Conservation (phyloP, 371 early-diverging fungal genomes). For the Mortierella sp. region DNA sequence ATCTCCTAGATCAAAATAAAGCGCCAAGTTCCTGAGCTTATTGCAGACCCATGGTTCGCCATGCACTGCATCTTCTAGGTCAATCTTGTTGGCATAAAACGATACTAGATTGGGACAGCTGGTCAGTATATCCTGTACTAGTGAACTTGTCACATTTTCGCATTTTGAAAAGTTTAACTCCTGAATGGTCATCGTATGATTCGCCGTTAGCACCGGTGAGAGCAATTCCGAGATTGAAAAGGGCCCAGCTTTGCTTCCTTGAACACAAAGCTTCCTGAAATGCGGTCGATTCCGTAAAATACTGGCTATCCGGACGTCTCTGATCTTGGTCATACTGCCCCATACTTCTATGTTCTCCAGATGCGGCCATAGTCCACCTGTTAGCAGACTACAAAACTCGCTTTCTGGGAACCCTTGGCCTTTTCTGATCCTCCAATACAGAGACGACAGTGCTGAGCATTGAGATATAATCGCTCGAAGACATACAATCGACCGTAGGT, state of each 20-base stretch:
- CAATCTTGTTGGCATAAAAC: background rate
- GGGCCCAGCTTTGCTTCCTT: background rate
- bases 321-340: background rate
- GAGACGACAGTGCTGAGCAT: background rate
- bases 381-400: background rate
- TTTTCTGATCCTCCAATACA: conserved; percentile 1
- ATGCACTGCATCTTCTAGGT: background rate
- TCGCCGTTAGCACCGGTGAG: background rate
- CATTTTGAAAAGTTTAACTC: background rate
- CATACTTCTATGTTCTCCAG: background rate
- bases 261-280: background rate
- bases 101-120: background rate
- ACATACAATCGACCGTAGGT: background rate
- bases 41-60: background rate
- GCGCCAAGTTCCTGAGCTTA: background rate
- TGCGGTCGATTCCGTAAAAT: background rate
- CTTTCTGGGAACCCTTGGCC: background rate
- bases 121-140: background rate
- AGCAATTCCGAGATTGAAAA: background rate
- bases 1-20: background rate
- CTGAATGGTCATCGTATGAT: background rate
- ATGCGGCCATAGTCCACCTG: background rate
- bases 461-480: conserved; percentile 2
- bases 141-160: background rate
- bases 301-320: background rate